A percentile compares a stretch with the other conserved stretches of the same genome.
phyloP scores from a whole-genome alignment of 805 yeast species.

The Wickerhamomyces alni region DNA sequence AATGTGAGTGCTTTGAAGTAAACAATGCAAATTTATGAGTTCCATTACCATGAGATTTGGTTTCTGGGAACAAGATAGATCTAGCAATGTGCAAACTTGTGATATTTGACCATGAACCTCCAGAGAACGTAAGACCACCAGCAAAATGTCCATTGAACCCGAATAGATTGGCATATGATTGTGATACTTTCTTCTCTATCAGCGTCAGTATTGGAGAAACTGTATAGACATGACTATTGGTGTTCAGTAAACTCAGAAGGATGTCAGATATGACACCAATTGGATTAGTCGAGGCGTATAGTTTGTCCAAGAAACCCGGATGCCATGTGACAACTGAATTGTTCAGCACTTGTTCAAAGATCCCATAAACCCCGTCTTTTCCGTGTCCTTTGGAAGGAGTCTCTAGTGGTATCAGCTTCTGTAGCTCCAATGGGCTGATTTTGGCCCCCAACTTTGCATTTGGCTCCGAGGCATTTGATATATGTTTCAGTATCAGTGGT shows the following conservation, averaged over 20 bases:
- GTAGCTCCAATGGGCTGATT: slow-evolving; percentile 45
- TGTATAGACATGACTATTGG: slow-evolving; percentile 81
- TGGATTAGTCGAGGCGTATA: slow-evolving; percentile 83
- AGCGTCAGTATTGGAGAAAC: slow-evolving; percentile 78
- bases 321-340: slow-evolving; percentile 83
- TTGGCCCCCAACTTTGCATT: slow-evolving; percentile 44
- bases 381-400: slow-evolving; percentile 34
- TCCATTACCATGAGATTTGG: slow-evolving; percentile 55
- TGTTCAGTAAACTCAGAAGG: slow-evolving; percentile 61
- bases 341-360: slow-evolving; percentile 51
- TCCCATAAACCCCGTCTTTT: slow-evolving; percentile 36
- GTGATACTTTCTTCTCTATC: slow-evolving; percentile 63
- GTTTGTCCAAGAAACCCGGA: slow-evolving; percentile 77
- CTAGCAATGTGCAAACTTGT: slow-evolving; percentile 78
- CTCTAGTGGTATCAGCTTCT: slow-evolving; percentile 28
- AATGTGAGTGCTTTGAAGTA: slow-evolving; percentile 69
- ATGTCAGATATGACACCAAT: slow-evolving; percentile 74
- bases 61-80: slow-evolving; percentile 57
- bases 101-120: slow-evolving; percentile 84
- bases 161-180: slow-evolving; percentile 62
- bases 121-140: slow-evolving; percentile 82
- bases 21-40: slow-evolving; percentile 57
- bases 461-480: slow-evolving; percentile 40
- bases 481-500: slow-evolving; percentile 47
- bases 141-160: slow-evolving; percentile 48